Base-by-base conservation (phyloP, 352 stramenopile species). In the Pythium volutum region DNA sequence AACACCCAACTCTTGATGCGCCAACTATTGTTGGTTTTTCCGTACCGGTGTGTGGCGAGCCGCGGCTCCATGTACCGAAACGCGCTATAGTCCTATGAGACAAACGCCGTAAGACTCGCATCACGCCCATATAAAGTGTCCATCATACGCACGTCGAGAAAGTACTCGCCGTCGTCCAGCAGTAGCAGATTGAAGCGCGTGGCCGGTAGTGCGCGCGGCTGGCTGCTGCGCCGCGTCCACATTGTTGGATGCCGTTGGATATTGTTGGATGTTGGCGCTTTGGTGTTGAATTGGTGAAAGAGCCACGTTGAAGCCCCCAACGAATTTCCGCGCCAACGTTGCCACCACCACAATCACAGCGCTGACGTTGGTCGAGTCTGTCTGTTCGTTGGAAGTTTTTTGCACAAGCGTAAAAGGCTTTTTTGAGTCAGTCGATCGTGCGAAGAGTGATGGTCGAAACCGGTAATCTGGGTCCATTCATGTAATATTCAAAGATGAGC, bases 151-250 rank as follows among this genome's bases (percentile, higher is more conserved):
- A 95, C 89, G 84, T 96, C 89, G 22, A 98, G 88, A 67, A 98
- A 97, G 67, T 92, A 97, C 77, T 98, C 93, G 58, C 91, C 93
- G 62, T 98, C 91, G 69, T 98, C 93, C 3, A 98, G 77, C 38
- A 97, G 71, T 57, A 98, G 71, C 64, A 98, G 75, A 72, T 96
- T 96, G 75, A 98, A 98, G 53, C 93, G 85, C 66, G 77, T 84
- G 33, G 51, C 45, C 45, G 58, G 55, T 4, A 33, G 48, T 15
- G 43, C 42, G 29, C 62, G 62, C 23, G 42, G 48, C 20, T 69
- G 62, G 49, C 62, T 69, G 36, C 22, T 64, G 36, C 62, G 62
- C 12, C 62, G 55, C 26, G 62, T 52, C 62, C 62, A 69, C 62
- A 69, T 69, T 26, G 20, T 34, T 38, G 11, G 18, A 1, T 22